Evolutionary conservation across 306 rosid genomes (phyloP).

Genomic region (Dryas alaskensis): DNA sequence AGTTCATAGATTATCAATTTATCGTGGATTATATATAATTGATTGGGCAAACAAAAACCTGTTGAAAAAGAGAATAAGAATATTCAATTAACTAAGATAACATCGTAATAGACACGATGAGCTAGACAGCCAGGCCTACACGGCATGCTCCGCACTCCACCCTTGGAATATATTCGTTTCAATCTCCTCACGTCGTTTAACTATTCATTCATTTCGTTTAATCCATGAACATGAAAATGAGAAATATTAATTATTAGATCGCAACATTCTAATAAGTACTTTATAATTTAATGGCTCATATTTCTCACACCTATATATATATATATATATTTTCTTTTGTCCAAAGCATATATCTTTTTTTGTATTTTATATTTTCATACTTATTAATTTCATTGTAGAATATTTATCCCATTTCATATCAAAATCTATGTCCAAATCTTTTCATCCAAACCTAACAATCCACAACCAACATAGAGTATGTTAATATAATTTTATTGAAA

Average conservation of each 20-base stretch:
- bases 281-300: no score
- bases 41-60: neutral
- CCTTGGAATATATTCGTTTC: conserved; percentile 6
- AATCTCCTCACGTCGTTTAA: neutral
- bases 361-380: no score
- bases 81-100: neutral
- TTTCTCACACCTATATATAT: no score
- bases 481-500: no score
- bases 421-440: neutral
- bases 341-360: no score
- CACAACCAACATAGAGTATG: neutral
- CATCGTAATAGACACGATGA: neutral
- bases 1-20: no score
- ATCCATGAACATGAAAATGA: neutral
- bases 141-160: conserved; percentile 3
- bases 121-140: neutral
- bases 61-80: neutral
- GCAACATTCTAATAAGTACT: no score
- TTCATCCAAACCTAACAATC: neutral
- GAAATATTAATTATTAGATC: no score
- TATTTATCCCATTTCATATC: neutral
- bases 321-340: no score
- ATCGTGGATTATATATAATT: no score
- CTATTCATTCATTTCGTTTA: neutral
- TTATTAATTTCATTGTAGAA: no score